These are phyloP conservation scores for Esteya vermicola DNA, from an alignment of 2,329 filamentous ascomycete genomes.

Conservation along the genomic window DNA sequence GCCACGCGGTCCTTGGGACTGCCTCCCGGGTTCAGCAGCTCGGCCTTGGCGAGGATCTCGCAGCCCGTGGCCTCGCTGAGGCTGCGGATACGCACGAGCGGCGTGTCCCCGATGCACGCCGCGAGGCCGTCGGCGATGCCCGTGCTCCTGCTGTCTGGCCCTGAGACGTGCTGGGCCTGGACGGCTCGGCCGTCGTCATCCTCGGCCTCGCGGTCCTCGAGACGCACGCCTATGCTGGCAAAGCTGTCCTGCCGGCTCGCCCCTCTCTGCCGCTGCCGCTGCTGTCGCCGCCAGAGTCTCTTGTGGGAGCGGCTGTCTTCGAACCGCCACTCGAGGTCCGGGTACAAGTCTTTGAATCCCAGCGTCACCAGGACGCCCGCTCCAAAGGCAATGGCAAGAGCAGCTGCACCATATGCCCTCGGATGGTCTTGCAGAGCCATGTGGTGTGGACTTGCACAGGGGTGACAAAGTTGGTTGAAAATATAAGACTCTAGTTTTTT, in stretches of 20 bases:
- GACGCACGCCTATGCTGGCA: slow-evolving; percentile 35
- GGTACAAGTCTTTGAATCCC: slow-evolving; percentile 67
- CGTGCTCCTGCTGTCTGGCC: not conserved
- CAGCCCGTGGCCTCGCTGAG: slow-evolving; percentile 79
- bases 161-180: not conserved
- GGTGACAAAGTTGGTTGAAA: too few relatives aligned
- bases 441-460: not conserved
- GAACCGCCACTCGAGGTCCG: slow-evolving; percentile 54
- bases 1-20: slow-evolving; percentile 94
- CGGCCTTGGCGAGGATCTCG: slow-evolving; percentile 82
- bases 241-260: slow-evolving; percentile 1
- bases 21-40: slow-evolving; percentile 90
- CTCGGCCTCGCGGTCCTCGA: slow-evolving; percentile 40
- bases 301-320: slow-evolving; percentile 19
- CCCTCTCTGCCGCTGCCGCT: slow-evolving; percentile 6
- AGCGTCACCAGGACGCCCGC: slow-evolving; percentile 63
- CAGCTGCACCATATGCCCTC: slow-evolving; percentile 48
- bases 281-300: too few relatives aligned
- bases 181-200: slow-evolving; percentile 4
- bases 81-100: slow-evolving; percentile 71
- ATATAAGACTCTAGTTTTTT: too few relatives aligned
- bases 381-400: slow-evolving; percentile 58
- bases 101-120: slow-evolving; percentile 85
- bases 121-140: slow-evolving; percentile 66
- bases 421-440: slow-evolving; percentile 51